A percentile compares a stretch with the other conserved stretches of the same genome.
Conservation (phyloP, 2,329 filamentous ascomycete species). For the Hymenoscyphus salicellus region DNA sequence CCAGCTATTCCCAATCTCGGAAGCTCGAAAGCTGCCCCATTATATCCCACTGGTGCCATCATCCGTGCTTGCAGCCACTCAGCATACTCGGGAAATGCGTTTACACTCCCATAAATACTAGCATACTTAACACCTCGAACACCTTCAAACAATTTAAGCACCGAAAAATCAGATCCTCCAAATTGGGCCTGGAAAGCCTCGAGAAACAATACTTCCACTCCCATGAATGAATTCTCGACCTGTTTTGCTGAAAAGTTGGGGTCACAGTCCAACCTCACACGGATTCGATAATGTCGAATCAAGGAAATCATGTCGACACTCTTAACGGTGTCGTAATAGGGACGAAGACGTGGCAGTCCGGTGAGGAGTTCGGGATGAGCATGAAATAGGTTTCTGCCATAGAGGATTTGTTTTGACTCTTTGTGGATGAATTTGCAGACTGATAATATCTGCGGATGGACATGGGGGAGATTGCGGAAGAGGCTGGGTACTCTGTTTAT, state of each 20-base stretch:
- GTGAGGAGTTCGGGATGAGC: constrained; percentile 48
- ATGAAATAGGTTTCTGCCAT: constrained; percentile 48
- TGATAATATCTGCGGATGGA: constrained; percentile 35
- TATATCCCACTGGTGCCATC: constrained; percentile 18
- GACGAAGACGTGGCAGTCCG: constrained; percentile 43
- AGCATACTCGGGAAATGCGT: constrained; percentile 30
- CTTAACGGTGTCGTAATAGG: constrained; percentile 37
- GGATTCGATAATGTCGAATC: constrained; percentile 45
- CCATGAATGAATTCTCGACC: constrained; percentile 44
- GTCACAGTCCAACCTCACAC: constrained; percentile 49
- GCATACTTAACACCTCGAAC: constrained; percentile 45
- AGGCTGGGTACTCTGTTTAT: constrained; percentile 2
- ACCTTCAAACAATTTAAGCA: constrained; percentile 44
- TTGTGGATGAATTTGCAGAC: constrained; percentile 24
- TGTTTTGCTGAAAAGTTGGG: constrained; percentile 42
- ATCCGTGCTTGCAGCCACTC: constrained; percentile 31
- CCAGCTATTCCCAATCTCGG: not conserved
- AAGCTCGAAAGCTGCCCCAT: constrained; percentile 19
- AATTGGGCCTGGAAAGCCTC: constrained; percentile 48
- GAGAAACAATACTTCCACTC: constrained; percentile 46
- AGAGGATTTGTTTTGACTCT: constrained; percentile 42
- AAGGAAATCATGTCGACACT: constrained; percentile 33
- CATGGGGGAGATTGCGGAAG: constrained; percentile 22
- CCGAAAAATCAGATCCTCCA: constrained; percentile 41
- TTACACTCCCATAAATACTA: constrained; percentile 38